Percentiles rank a stretch among this genome's conserved stretches.
Evolutionary conservation across 2,329 filamentous ascomycete genomes (phyloP).

Genomic region (Trematosphaeria pertusa): DNA sequence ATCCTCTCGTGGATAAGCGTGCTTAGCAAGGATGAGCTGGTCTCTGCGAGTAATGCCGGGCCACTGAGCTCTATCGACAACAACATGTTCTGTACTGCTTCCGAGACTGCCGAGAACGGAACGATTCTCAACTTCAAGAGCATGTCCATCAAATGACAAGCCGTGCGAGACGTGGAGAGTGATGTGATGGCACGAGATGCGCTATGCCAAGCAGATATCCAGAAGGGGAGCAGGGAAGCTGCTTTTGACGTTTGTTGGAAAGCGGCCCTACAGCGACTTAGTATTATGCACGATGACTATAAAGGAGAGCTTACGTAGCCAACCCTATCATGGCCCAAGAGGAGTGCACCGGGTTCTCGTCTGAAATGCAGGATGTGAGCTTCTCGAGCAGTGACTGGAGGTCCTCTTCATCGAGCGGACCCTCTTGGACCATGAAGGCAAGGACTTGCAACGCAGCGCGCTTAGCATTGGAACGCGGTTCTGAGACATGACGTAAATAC

Average conservation of each 20-base stretch:
- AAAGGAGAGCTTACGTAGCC: conserved; percentile 67
- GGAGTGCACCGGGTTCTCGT: conserved; percentile 68
- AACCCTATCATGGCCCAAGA: conserved; percentile 89
- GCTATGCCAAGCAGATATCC: conserved; percentile 79
- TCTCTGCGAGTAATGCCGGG: conserved; percentile 79
- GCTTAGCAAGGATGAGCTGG: conserved; percentile 75
- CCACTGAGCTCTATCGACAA: conserved; percentile 82
- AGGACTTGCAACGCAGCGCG: conserved; percentile 63
- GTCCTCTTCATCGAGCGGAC: conserved; percentile 55
- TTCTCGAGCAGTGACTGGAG: conserved; percentile 64
- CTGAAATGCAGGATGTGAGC: conserved; percentile 66
- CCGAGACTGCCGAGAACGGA: conserved; percentile 69
- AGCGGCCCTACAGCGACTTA: conserved; percentile 32
- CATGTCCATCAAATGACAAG: conserved; percentile 74
- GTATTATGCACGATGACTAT: neutral
- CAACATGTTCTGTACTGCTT: conserved; percentile 75
- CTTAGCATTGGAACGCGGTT: conserved; percentile 46
- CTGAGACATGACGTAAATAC: conserved; percentile 47
- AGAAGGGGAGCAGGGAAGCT: conserved; percentile 56
- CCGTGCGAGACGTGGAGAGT: conserved; percentile 74
- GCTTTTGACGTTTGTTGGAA: conserved; percentile 35
- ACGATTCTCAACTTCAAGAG: conserved; percentile 73
- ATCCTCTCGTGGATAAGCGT: conserved; percentile 71
- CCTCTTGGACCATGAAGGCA: conserved; percentile 55
- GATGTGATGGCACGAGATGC: conserved; percentile 74